Conservation (phyloP, 1,284 basidiomycete species). For the Sporisorium graminicola region DNA sequence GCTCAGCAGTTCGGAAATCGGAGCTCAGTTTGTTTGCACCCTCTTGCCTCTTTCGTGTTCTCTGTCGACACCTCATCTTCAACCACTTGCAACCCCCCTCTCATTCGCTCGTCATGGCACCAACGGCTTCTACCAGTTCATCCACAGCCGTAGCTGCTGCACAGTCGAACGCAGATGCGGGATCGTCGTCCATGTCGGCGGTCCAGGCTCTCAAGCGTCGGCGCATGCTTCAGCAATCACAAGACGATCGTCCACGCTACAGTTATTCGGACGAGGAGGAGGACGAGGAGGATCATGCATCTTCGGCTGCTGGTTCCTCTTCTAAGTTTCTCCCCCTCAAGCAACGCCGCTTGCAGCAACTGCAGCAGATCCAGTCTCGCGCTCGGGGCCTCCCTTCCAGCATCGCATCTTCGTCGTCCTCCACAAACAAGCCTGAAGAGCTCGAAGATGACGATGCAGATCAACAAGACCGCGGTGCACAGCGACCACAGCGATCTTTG, state of each 20-base stretch:
- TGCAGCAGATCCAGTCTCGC: constrained; percentile 73
- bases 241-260: constrained; percentile 48
- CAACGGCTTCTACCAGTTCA: constrained; percentile 22
- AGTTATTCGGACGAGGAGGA: constrained; percentile 66
- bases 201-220: constrained; percentile 49
- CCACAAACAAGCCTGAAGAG: constrained; percentile 6
- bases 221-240: constrained; percentile 32
- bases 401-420: background rate
- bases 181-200: constrained; percentile 30
- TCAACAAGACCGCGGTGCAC: constrained; percentile 75
- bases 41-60: background rate
- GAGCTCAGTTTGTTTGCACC: background rate
- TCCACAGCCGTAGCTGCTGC: background rate
- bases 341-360: constrained; percentile 83
- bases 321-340: constrained; percentile 89
- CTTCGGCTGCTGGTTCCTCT: constrained; percentile 71
- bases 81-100: background rate
- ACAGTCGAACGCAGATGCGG: constrained; percentile 1
- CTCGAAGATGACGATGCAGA: constrained; percentile 31
- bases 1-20: constrained; percentile 24
- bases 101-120: constrained; percentile 14
- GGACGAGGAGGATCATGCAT: constrained; percentile 73
- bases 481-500: constrained; percentile 74
- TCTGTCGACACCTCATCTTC: constrained; percentile 1
- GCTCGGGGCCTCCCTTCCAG: constrained; percentile 6